Evolutionary conservation across 768 basidiomycete genomes (phyloP), one percentile per base, ranked within the genome.

Genomic region (Phylloporus arenicola): DNA sequence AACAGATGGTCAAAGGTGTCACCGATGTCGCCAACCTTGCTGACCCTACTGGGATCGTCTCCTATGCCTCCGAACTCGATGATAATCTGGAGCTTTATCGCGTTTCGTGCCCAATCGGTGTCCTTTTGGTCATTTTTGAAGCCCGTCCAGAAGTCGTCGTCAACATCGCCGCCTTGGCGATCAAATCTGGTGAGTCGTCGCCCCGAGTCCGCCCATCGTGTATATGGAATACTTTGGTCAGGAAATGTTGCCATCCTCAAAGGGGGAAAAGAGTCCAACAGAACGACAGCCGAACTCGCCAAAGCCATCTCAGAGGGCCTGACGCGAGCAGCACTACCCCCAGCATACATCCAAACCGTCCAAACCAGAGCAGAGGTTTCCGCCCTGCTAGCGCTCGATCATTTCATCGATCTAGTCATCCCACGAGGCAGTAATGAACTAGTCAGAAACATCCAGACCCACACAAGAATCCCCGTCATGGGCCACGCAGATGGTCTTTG

Each of bases 401-500:
- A 80, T 41, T 94, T 92, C 69, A 97, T 99, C 62, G 94, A 98
- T 68, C 77, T 99, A 19, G 94, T 98, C 47, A 97, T 98, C 64
- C 96, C 96, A 1, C 76, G 96, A 47, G 96, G 96, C 6, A 93
- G 94, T 62, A 95, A 95, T 58, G 80, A 78, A 54, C 82, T 99
- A 12, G 96, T 98, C 24, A 77, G 73, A 58, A 87, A 74, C 65
- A 96, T 99, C 51, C 92, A 98, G 65, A 86, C 88, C 50, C 81
- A 75, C 56, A 96, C 95, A 0, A 77, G 87, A 51, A 98, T 99
- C 53, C 87, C 96, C 2, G 96, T 99, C 39, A 97, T 99, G 93
- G 96, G 96, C 1, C 96, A 99, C 63, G 94, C 96, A 7, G 96
- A 99, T 68, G 96, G 96, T 2, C 72, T 98, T 9, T 99, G 96